Evolutionary conservation across 257 asterid species (phyloP), one percentile per base, ranked within the genome.

Genomic region (Przewalskia tangutica): DNA sequence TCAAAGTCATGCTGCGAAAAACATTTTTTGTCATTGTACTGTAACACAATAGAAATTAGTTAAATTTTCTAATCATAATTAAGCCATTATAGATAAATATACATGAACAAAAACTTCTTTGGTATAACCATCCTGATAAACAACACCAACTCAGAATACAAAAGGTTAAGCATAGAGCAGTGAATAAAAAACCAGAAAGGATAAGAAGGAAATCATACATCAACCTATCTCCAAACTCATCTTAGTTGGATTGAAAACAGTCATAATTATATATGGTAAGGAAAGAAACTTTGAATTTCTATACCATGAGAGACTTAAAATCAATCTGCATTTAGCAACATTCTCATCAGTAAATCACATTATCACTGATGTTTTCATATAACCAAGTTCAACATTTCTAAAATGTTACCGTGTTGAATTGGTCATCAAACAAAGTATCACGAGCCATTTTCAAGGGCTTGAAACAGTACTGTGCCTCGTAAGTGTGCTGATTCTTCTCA

Each of bases 391-490:
- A 48, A 42, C 17, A 20, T 8, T 54, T 62, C 70, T 46, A n/a
- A 55, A 70, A 18, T 6, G n/a, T 79, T 90, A 95, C 98, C 89
- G 84, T 86, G 89, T 82, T 92, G 81, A 92, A 95, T 20, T 90
- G 53, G 76, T 88, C 83, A 55, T 89, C 86, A 2, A 87, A 88
- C 95, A 95, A 90, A 36, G 97, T 92, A 73, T 93, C 98, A 9
- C 87, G 97, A 63, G 88, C 81, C 84, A 93, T 91, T 84, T 90
- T 92, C 91, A 95, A 85, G 68, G 97, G 81, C 90, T 88, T 88
- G 90, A 91, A 93, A 88, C 92, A 89, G 88, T 93, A 93, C 67
- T 91, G 93, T 38, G 98, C 95, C 88, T 95, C 98, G 40, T 82
- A 89, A 65, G 98, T 93, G 2, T 63, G 87, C 82, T 93, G 98